Conservation (phyloP, 2,329 filamentous ascomycete genomes). For the Colletotrichum lupini region DNA sequence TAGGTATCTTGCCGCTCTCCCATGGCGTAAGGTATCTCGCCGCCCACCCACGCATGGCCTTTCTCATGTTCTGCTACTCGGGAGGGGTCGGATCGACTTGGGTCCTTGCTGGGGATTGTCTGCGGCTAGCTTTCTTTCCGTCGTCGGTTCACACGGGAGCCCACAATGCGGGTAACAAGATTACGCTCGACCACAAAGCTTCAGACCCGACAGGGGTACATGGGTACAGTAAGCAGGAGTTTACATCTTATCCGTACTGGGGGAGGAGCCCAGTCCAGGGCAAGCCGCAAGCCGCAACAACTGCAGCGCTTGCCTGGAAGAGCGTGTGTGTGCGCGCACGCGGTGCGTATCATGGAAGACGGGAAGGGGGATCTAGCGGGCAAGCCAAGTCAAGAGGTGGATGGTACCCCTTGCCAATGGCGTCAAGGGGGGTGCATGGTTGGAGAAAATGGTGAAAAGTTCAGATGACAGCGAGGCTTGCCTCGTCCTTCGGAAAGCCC, state of each 20-base stretch:
- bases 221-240: constrained; percentile 20
- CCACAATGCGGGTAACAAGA: constrained; percentile 35
- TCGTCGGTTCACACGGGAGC: constrained; percentile 34
- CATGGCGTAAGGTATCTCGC: constrained; percentile 6
- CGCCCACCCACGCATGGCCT: constrained; percentile 23
- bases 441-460: constrained; percentile 26
- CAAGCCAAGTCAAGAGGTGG: constrained; percentile 3
- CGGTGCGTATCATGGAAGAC: constrained; percentile 21
- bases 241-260: neutral
- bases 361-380: constrained; percentile 29
- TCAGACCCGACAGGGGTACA: constrained; percentile 33
- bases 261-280: constrained; percentile 5
- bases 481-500: constrained; percentile 8
- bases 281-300: neutral
- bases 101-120: constrained; percentile 35
- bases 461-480: constrained; percentile 35
- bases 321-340: neutral
- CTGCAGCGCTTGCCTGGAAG: constrained; percentile 8
- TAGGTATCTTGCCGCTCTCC: constrained; percentile 2
- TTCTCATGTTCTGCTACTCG: constrained; percentile 23
- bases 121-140: constrained; percentile 38
- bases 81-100: constrained; percentile 32
- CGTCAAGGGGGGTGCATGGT: constrained; percentile 23
- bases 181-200: constrained; percentile 35
- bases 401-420: constrained; percentile 2